Percentiles rank a stretch among this genome's conserved stretches.
These are phyloP conservation scores for Aspergillus sojae DNA, from an alignment of 2,329 filamentous ascomycete species.

Conservation along the genomic window DNA sequence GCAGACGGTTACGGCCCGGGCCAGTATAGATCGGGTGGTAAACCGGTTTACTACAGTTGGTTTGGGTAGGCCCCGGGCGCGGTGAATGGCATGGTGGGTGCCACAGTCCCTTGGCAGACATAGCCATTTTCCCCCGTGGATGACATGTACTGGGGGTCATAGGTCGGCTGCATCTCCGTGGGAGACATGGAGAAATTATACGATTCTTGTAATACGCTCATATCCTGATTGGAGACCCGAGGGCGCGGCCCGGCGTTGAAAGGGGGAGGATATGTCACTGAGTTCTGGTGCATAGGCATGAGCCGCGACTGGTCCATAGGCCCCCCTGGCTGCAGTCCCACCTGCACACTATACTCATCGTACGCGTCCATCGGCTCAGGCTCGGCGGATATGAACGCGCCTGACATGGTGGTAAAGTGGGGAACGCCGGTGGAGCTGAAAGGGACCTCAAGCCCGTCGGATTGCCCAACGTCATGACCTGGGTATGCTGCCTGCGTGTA, in stretches of 20 bases:
- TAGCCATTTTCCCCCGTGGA: constrained; percentile 24
- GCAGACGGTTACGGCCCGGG: neutral
- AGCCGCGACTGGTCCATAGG: constrained; percentile 20
- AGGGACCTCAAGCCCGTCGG: constrained; percentile 14
- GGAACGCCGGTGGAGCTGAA: constrained; percentile 20
- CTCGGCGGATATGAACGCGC: constrained; percentile 29
- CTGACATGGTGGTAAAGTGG: constrained; percentile 28
- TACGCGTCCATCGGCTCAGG: constrained; percentile 29
- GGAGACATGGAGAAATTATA: constrained; percentile 29
- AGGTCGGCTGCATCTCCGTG: constrained; percentile 24
- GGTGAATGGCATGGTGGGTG: constrained; percentile 18
- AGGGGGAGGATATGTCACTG: constrained; percentile 38
- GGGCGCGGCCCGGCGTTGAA: constrained; percentile 31
- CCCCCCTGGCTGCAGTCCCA: constrained; percentile 21
- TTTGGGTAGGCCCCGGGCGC: constrained; percentile 18
- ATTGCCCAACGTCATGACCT: constrained; percentile 9
- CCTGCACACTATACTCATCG: constrained; percentile 18
- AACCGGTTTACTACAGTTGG: constrained; percentile 20
- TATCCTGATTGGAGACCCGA: constrained; percentile 21
- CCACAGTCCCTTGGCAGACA: constrained; percentile 20
- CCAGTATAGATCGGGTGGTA: neutral
- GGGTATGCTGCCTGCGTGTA: constrained; percentile 16
- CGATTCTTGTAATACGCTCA: constrained; percentile 26
- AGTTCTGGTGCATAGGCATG: constrained; percentile 32
- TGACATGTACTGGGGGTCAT: constrained; percentile 31